These are phyloP conservation scores for Plenodomus biglobosus DNA, from an alignment of 2,329 filamentous ascomycete species.

Conservation along the genomic window DNA sequence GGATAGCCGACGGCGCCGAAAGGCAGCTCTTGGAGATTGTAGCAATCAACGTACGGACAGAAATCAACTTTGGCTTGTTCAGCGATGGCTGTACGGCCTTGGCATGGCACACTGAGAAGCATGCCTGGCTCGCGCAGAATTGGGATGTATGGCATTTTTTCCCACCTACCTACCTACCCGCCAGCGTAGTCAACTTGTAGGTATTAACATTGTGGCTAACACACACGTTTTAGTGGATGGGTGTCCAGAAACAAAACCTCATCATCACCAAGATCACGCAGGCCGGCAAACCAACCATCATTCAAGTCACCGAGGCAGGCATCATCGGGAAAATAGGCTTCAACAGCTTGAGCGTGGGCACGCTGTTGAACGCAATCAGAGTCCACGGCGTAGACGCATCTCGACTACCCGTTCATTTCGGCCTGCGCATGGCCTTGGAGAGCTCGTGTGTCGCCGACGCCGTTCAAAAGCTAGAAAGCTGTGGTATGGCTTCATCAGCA, in stretches of 20 bases:
- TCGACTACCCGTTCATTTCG: constrained; percentile 63
- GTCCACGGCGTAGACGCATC: constrained; percentile 56
- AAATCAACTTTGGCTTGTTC: constrained; percentile 61
- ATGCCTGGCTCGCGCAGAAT: constrained; percentile 57
- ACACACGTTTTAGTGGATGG: constrained; percentile 54
- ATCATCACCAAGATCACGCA: constrained; percentile 52
- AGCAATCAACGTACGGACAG: constrained; percentile 60
- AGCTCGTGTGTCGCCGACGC: constrained; percentile 52
- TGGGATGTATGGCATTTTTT: constrained; percentile 52
- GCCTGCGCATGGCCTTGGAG: constrained; percentile 59
- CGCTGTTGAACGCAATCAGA: constrained; percentile 63
- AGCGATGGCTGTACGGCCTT: constrained; percentile 61
- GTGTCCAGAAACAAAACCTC: constrained; percentile 53
- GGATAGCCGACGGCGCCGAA: constrained; percentile 56
- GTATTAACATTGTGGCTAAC: constrained; percentile 6
- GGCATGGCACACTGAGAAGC: constrained; percentile 46
- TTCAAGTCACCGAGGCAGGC: constrained; percentile 62
- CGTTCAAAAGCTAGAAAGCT: constrained; percentile 46
- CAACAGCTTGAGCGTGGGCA: constrained; percentile 61
- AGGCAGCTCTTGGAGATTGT: constrained; percentile 55
- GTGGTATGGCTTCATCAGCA: constrained; percentile 56
- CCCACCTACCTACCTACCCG: not conserved
- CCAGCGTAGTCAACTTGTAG: too few species aligned
- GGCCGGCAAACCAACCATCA: constrained; percentile 50
- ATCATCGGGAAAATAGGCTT: constrained; percentile 68